A percentile compares a stretch with the other conserved stretches of the same genome.
These are phyloP conservation scores for Phyllosticta ampelicida DNA, from an alignment of 2,329 filamentous ascomycete species.

Conservation along the genomic window DNA sequence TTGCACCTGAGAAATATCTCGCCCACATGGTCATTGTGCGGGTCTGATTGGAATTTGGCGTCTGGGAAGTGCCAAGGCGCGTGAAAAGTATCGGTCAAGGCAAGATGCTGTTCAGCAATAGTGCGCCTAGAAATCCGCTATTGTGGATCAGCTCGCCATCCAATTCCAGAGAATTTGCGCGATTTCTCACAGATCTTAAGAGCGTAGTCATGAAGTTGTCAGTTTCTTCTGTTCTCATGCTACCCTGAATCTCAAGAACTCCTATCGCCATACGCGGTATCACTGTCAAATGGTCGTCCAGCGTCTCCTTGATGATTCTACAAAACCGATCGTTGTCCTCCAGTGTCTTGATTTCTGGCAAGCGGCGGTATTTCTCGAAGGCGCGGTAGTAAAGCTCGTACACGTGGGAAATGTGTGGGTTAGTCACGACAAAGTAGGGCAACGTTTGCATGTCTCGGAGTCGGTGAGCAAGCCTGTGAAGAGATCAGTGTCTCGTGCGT, in stretches of 20 bases:
- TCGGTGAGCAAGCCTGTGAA: slow-evolving; percentile 69
- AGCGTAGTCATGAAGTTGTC: slow-evolving; percentile 95
- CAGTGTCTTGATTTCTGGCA: slow-evolving; percentile 71
- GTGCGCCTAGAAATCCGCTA: slow-evolving; percentile 89
- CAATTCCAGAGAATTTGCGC: background rate
- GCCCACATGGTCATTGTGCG: slow-evolving; percentile 76
- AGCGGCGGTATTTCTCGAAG: slow-evolving; percentile 81
- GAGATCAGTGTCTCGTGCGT: background rate
- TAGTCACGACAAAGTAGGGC: slow-evolving; percentile 93
- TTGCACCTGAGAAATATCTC: slow-evolving; percentile 92
- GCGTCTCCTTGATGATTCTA: slow-evolving; percentile 62
- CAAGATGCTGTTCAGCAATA: slow-evolving; percentile 94
- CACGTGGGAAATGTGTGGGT: slow-evolving; percentile 83
- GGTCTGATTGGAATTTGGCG: slow-evolving; percentile 49
- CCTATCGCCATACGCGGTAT: slow-evolving; percentile 94
- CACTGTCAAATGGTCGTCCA: slow-evolving; percentile 81
- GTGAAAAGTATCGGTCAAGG: slow-evolving; percentile 87
- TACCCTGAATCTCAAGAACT: slow-evolving; percentile 75
- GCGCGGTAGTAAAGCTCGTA: slow-evolving; percentile 95
- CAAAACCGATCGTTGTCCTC: slow-evolving; percentile 88
- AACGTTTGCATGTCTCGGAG: slow-evolving; percentile 95
- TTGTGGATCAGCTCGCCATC: background rate
- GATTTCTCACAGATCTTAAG: slow-evolving; percentile 60
- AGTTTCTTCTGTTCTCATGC: slow-evolving; percentile 70
- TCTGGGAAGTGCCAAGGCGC: slow-evolving; percentile 82